These are phyloP conservation scores for Microascus cirrosus DNA, from an alignment of 2,329 filamentous ascomycete genomes.

Conservation along the genomic window DNA sequence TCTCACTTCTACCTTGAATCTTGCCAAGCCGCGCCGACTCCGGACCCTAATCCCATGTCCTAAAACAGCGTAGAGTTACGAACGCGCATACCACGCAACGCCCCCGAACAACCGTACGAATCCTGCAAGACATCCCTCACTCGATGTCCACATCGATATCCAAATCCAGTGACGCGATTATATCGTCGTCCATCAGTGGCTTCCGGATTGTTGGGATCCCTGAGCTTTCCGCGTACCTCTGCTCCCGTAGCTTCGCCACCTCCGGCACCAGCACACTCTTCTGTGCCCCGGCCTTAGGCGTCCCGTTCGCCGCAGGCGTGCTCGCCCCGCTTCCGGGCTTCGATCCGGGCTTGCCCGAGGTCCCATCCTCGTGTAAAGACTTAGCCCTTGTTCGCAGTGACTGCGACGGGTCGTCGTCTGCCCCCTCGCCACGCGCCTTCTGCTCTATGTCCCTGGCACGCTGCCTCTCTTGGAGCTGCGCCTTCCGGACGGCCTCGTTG, in stretches of 20 bases:
- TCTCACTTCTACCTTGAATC: background rate
- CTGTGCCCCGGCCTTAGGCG: constrained; percentile 34
- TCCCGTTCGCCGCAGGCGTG: constrained; percentile 35
- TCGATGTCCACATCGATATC: constrained; percentile 87
- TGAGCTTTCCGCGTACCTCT: constrained; percentile 44
- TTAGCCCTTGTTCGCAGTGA: constrained; percentile 57
- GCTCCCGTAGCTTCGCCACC: constrained; percentile 40
- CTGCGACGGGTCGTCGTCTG: constrained; percentile 46
- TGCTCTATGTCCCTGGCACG: constrained; percentile 48
- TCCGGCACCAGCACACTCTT: constrained; percentile 33
- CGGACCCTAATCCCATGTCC: background rate
- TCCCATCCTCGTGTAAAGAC: constrained; percentile 52
- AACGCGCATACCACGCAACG: background rate
- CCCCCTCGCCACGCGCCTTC: constrained; percentile 51
- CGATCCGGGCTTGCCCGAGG: constrained; percentile 35
- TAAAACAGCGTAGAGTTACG: background rate
- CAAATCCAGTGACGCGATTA: constrained; percentile 79
- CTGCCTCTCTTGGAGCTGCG: constrained; percentile 71
- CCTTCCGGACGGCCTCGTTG: constrained; percentile 80
- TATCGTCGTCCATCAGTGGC: constrained; percentile 80
- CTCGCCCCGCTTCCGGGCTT: constrained; percentile 32
- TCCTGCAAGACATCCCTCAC: background rate
- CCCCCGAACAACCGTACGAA: background rate
- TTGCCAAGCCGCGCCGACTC: background rate
- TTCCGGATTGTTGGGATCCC: constrained; percentile 61